Conservation (phyloP, 2,329 filamentous ascomycete species). For the Sclerotinia minor region DNA sequence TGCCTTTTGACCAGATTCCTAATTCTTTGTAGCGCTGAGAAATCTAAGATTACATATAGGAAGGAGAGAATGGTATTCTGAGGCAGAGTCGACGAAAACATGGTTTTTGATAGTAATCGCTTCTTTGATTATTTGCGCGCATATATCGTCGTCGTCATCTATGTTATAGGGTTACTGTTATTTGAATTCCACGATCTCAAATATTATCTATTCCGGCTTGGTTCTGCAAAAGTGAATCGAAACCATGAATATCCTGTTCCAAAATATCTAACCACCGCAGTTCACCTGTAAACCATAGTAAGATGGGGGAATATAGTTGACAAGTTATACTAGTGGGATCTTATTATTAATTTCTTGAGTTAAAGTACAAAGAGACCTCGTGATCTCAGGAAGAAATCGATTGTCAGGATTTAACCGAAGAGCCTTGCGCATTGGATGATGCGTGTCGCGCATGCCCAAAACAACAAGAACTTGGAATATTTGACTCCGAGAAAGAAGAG, state of each 20-base stretch:
- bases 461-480: background rate
- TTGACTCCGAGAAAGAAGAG: background rate
- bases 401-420: too few relatives aligned
- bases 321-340: too few relatives aligned
- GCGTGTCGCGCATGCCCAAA: background rate
- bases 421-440: background rate
- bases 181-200: background rate
- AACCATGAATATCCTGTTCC: background rate
- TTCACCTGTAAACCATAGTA: background rate
- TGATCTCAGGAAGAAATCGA: too few relatives aligned
- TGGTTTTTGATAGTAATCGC: too few relatives aligned
- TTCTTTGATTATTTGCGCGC: background rate
- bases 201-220: background rate
- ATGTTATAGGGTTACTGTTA: background rate
- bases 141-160: background rate
- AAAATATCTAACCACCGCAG: background rate
- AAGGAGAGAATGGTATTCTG: too few relatives aligned
- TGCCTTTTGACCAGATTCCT: too few relatives aligned
- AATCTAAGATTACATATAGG: too few relatives aligned
- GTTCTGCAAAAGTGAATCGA: background rate
- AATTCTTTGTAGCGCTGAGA: too few relatives aligned
- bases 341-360: background rate
- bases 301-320: too few relatives aligned
- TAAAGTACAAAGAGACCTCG: background rate
- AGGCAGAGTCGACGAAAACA: too few relatives aligned